Percentiles rank a stretch among this genome's conserved stretches.
Evolutionary conservation across 2,329 filamentous ascomycete species (phyloP).

Genomic region (Fusarium sp.): DNA sequence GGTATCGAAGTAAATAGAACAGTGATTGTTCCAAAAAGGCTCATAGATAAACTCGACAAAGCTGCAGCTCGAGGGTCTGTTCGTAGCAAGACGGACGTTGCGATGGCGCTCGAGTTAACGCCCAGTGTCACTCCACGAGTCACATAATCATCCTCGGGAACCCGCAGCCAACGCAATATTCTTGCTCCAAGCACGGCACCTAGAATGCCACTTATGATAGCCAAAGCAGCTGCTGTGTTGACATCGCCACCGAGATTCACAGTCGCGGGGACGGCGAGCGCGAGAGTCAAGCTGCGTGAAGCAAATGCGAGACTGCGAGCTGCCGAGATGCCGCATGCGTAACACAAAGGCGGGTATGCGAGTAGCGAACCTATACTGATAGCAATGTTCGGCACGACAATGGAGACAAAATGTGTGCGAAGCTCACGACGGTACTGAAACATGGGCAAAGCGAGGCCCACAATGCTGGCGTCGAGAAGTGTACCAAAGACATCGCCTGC

Average conservation of each 20-base stretch:
- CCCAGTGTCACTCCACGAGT: conserved; percentile 72
- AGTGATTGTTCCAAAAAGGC: conserved; percentile 69
- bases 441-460: conserved; percentile 70
- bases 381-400: conserved; percentile 64
- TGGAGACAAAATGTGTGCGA: conserved; percentile 63
- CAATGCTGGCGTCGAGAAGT: conserved; percentile 68
- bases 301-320: conserved; percentile 66
- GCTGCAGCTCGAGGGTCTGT: conserved; percentile 70
- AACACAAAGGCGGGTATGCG: conserved; percentile 67
- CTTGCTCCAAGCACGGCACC: conserved; percentile 66
- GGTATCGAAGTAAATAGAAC: conserved; percentile 69
- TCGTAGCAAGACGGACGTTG: conserved; percentile 66
- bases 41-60: conserved; percentile 70
- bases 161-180: conserved; percentile 61
- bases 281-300: conserved; percentile 67
- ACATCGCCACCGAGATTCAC: conserved; percentile 67
- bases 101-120: conserved; percentile 70
- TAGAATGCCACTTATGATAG: conserved; percentile 69
- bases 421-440: conserved; percentile 70
- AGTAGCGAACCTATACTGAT: conserved; percentile 66
- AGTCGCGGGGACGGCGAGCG: conserved; percentile 68
- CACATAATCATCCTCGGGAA: conserved; percentile 72
- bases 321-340: conserved; percentile 65
- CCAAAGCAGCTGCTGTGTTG: conserved; percentile 66
- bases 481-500: conserved; percentile 68